Evolutionary conservation across 169 alveolate genomes (phyloP).

Genomic region (Plasmodium sp.): DNA sequence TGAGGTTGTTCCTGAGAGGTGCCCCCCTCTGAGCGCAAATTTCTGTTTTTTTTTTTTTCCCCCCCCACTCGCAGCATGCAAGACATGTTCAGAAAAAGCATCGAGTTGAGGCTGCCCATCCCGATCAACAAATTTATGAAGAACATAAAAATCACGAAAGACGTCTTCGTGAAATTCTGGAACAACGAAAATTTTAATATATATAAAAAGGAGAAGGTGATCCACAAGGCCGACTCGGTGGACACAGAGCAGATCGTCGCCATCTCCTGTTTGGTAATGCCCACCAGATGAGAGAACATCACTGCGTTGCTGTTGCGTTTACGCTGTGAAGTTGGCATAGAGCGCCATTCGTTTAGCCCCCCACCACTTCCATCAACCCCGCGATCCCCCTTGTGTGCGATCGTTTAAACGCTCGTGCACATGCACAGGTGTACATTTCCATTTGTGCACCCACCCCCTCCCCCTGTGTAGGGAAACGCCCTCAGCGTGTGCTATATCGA

Average conservation of each 20-base stretch:
- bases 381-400: background rate
- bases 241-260: conserved; percentile 10
- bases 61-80: conserved; percentile 27
- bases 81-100: conserved; percentile 57
- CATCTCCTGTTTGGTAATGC: conserved; percentile 25
- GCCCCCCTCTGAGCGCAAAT: background rate
- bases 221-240: conserved; percentile 6
- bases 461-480: conserved; percentile 25
- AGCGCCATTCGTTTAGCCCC: background rate
- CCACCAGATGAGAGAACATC: background rate
- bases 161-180: conserved; percentile 53
- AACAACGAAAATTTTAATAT: conserved; percentile 51
- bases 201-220: conserved; percentile 49
- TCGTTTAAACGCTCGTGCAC: background rate
- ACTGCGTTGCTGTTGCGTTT: background rate
- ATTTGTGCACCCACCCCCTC: background rate
- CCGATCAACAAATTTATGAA: conserved; percentile 61
- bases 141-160: conserved; percentile 28
- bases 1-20: background rate
- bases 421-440: background rate
- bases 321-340: background rate
- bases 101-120: conserved; percentile 50
- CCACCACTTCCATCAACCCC: background rate
- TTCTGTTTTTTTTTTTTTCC: background rate
- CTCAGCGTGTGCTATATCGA: conserved; percentile 27